phyloP scores from a whole-genome alignment of 2,329 filamentous ascomycete genomes.

The Fusarium sublunatum region DNA sequence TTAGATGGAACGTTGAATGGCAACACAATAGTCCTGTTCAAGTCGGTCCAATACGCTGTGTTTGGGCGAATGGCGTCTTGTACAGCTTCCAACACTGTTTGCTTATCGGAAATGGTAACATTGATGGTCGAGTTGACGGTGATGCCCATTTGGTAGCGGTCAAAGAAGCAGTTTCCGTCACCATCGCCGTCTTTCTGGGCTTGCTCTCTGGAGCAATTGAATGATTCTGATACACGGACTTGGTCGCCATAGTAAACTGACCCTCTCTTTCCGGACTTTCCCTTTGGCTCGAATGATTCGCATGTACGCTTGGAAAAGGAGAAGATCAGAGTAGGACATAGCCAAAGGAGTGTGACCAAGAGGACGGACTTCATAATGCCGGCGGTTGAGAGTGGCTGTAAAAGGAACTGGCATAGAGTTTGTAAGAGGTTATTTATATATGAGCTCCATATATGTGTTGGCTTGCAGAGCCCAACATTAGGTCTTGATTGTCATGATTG shows the following conservation, averaged over 20 bases:
- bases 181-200: neutral
- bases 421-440: no score
- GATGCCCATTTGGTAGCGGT: neutral
- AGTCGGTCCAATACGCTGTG: neutral
- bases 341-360: neutral
- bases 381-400: neutral
- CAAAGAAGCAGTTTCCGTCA: neutral
- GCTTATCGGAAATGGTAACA: neutral
- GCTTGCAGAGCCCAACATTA: no score
- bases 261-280: neutral
- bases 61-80: neutral
- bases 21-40: neutral
- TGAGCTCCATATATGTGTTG: no score
- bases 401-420: neutral
- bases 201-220: neutral
- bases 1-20: neutral
- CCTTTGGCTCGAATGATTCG: neutral
- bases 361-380: neutral
- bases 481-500: no score
- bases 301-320: neutral
- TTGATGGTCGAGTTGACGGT: slow-evolving; percentile 7
- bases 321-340: neutral
- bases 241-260: neutral
- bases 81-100: neutral
- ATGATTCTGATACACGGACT: neutral